Evolutionary conservation across 1,139 yeast genomes (phyloP).

Genomic region (Hansenula lynferdii): DNA sequence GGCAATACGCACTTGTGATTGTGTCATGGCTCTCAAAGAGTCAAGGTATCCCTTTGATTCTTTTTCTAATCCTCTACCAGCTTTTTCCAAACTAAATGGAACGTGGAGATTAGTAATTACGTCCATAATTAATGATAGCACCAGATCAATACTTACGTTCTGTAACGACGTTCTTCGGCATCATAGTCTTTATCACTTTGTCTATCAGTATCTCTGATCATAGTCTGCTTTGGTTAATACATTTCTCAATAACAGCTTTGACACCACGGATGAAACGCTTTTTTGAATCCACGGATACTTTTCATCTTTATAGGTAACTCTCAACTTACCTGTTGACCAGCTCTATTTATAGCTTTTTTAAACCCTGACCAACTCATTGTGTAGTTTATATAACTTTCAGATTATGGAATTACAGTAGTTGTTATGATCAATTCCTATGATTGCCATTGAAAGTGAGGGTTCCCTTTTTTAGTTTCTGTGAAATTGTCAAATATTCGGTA

Average conservation of each 20-base stretch:
- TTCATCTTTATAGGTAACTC: background rate
- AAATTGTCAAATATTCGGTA: no score
- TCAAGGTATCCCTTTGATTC: constrained; percentile 94
- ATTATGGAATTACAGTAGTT: no score
- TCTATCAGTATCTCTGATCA: constrained; percentile 84
- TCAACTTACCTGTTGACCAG: constrained; percentile 70
- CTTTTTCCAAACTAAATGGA: constrained; percentile 52
- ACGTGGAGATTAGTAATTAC: constrained; percentile 1
- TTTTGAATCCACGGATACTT: no score
- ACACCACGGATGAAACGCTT: no score
- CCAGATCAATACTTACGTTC: constrained; percentile 30
- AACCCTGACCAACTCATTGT: constrained; percentile 99
- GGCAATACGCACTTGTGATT: constrained; percentile 93
- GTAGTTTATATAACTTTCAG: no score
- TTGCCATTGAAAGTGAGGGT: no score
- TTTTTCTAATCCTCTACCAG: constrained; percentile 77
- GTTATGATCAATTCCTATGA: no score
- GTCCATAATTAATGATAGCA: background rate
- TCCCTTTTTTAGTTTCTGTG: no score
- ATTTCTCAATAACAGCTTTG: no score
- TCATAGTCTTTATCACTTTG: constrained; percentile 91
- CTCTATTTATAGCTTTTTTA: constrained; percentile 93
- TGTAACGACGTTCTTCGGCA: constrained; percentile 87
- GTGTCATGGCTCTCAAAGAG: constrained; percentile 88
- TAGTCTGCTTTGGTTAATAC: constrained; percentile 19